Percentiles rank a stretch among this genome's conserved stretches.
Evolutionary conservation across 345 rosid genomes (phyloP).

Genomic region (Cardamine occulta): DNA sequence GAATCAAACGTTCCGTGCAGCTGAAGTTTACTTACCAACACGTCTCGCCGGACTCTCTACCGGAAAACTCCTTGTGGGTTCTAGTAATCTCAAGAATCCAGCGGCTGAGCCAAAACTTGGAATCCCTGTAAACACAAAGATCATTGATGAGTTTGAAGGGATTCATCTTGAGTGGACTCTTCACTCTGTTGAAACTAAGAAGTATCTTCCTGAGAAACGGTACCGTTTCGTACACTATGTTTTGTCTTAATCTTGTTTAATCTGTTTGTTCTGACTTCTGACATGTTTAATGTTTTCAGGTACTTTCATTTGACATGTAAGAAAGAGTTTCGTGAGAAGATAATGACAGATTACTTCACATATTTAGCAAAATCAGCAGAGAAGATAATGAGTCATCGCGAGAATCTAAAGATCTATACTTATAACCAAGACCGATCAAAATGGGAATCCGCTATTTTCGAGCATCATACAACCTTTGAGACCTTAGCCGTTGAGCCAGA

Average conservation of each 20-base stretch:
- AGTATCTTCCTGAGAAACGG: slow-evolving; percentile 46
- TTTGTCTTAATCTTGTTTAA: background rate
- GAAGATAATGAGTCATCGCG: slow-evolving; percentile 38
- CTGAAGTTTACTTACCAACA: slow-evolving; percentile 44
- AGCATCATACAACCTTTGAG: slow-evolving; percentile 44
- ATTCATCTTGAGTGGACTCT: slow-evolving; percentile 46
- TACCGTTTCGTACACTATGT: background rate
- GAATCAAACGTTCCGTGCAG: slow-evolving; percentile 47
- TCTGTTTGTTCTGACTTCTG: background rate
- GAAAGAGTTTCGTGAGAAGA: slow-evolving; percentile 44
- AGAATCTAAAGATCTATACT: slow-evolving; percentile 44
- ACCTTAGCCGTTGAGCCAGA: slow-evolving; percentile 44
- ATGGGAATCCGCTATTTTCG: slow-evolving; percentile 42
- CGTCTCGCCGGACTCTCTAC: slow-evolving; percentile 42
- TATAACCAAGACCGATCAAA: slow-evolving; percentile 36
- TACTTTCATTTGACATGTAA: slow-evolving; percentile 47
- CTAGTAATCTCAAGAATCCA: slow-evolving; percentile 42
- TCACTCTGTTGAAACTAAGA: slow-evolving; percentile 44
- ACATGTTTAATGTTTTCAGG: slow-evolving; percentile 28
- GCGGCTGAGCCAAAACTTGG: slow-evolving; percentile 40
- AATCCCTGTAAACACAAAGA: slow-evolving; percentile 42
- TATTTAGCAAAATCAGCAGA: slow-evolving; percentile 41
- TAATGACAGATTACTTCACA: slow-evolving; percentile 43
- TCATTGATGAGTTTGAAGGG: slow-evolving; percentile 42
- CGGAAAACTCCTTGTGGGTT: slow-evolving; percentile 42